Evolutionary conservation across 495 filamentous ascomycete species (phyloP).

Genomic region (Jackrogersella minutella): DNA sequence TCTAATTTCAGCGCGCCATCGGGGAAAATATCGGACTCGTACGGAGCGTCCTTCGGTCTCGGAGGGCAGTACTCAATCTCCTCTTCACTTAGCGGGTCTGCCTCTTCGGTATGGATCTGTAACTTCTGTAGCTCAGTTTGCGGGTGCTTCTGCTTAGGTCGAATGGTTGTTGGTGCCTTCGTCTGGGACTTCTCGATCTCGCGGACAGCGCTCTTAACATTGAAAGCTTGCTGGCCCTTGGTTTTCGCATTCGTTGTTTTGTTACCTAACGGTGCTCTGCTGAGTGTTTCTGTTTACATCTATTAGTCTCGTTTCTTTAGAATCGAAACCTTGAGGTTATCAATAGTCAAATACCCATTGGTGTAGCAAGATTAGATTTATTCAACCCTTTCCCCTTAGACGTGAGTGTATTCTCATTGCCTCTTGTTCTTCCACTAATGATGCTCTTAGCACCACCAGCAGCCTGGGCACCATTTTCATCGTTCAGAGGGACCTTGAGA

Average conservation of each 20-base stretch:
- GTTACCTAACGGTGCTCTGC: slow-evolving; percentile 82
- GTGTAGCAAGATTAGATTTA: slow-evolving; percentile 74
- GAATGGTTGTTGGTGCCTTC: slow-evolving; percentile 48
- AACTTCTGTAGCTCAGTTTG: slow-evolving; percentile 56
- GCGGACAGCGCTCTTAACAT: slow-evolving; percentile 51
- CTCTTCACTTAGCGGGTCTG: slow-evolving; percentile 58
- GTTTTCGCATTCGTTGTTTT: slow-evolving; percentile 97
- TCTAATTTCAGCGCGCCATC: slow-evolving; percentile 61
- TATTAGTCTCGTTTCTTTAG: slow-evolving; percentile 40
- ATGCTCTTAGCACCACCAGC: slow-evolving; percentile 62
- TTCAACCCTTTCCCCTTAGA: slow-evolving; percentile 65
- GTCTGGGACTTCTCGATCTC: slow-evolving; percentile 54
- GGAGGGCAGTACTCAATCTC: slow-evolving; percentile 62
- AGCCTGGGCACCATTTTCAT: slow-evolving; percentile 71
- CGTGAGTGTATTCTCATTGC: slow-evolving; percentile 69
- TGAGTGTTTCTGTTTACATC: slow-evolving; percentile 63
- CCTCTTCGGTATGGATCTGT: slow-evolving; percentile 51
- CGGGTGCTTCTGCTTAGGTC: slow-evolving; percentile 49
- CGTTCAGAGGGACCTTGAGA: slow-evolving; percentile 81
- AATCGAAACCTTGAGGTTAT: neutral
- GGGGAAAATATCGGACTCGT: slow-evolving; percentile 78
- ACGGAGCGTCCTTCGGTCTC: slow-evolving; percentile 67
- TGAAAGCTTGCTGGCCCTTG: slow-evolving; percentile 64
- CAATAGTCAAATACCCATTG: slow-evolving; percentile 67
- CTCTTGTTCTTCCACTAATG: slow-evolving; percentile 61